These are phyloP conservation scores for Phaseolus coccineus DNA, from an alignment of 331 rosid species.

Conservation along the genomic window DNA sequence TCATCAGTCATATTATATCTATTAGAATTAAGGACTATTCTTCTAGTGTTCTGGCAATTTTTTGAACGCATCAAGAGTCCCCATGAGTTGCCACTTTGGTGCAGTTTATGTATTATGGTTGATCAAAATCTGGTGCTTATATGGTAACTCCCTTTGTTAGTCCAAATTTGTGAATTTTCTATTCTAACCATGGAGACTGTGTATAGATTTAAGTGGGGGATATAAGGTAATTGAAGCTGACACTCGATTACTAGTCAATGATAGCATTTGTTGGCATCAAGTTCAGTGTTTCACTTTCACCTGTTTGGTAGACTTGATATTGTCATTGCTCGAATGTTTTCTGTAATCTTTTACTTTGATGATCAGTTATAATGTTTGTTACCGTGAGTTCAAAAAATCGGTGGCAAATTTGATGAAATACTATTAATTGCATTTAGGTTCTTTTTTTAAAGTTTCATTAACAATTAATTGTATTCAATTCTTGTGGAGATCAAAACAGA, in stretches of 20 bases:
- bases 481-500: no score
- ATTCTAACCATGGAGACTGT: neutral
- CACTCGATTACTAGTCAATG: neutral
- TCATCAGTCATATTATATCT: neutral
- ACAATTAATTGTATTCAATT: no score
- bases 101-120: conserved; percentile 13
- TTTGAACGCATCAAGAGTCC: neutral
- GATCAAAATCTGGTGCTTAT: conserved; percentile 18
- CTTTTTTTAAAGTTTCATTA: no score
- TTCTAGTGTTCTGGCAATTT: neutral
- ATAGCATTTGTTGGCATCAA: neutral
- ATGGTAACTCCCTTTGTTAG: neutral
- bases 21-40: neutral
- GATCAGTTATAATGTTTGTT: neutral
- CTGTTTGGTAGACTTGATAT: neutral
- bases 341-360: neutral
- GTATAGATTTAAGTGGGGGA: neutral
- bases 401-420: neutral
- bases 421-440: neutral
- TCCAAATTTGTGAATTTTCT: conserved; percentile 16
- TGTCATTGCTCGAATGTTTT: neutral
- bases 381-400: neutral
- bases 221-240: neutral
- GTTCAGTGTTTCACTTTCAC: neutral
- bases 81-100: neutral